phyloP scores from a whole-genome alignment of 192 early-diverging fungal species.

The Mycoemilia scoparia region DNA sequence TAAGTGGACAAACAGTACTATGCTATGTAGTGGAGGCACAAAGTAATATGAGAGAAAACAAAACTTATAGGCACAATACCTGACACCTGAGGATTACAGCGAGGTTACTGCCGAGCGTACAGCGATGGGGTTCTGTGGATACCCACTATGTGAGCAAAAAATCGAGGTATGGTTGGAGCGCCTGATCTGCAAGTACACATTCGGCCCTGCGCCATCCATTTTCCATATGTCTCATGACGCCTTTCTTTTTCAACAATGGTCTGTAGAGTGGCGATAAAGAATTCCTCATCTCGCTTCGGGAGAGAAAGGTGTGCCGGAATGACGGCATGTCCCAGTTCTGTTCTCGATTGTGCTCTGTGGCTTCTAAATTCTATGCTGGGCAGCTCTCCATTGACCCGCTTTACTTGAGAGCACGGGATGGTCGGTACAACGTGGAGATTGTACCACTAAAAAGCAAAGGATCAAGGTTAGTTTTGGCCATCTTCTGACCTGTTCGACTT shows the following conservation, averaged over 20 bases:
- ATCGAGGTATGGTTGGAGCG: constrained; percentile 4
- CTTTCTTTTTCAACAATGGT: no score
- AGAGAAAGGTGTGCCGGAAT: constrained; percentile 64
- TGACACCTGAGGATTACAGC: constrained; percentile 45
- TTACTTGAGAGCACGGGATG: constrained; percentile 33
- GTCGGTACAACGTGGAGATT: constrained; percentile 6
- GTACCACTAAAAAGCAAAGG: constrained; percentile 4
- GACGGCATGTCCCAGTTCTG: constrained; percentile 50
- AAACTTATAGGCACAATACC: no score
- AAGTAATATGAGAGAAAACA: no score
- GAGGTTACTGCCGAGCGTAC: constrained; percentile 58
- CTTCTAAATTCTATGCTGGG: constrained; percentile 42
- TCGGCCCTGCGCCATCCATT: no score
- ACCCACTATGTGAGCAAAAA: constrained; percentile 50
- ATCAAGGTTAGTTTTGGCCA: not conserved
- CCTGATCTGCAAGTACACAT: not conserved
- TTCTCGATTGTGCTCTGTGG: constrained; percentile 46
- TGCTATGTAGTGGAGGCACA: no score
- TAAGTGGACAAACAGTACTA: no score
- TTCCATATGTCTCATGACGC: no score
- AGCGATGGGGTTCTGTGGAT: constrained; percentile 53
- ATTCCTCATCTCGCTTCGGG: constrained; percentile 48
- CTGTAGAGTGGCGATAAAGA: constrained; percentile 28
- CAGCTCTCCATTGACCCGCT: constrained; percentile 63
- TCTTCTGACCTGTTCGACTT: constrained; percentile 3